phyloP scores from a whole-genome alignment of 2,329 filamentous ascomycete genomes.

The Colletotrichum noveboracense region DNA sequence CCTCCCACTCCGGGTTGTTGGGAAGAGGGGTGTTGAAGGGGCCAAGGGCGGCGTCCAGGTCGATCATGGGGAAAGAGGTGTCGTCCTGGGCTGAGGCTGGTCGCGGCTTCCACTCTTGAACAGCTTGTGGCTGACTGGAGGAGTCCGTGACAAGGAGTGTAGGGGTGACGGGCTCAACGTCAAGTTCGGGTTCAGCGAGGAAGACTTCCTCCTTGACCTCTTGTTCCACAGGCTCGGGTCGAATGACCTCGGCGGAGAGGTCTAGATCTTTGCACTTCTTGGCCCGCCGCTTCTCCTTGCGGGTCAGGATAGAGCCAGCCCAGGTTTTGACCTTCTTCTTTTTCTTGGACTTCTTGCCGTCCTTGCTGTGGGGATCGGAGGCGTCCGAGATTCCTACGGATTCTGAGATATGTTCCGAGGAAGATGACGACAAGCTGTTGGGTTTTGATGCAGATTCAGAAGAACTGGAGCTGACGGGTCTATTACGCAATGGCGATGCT shows the following conservation, averaged over 20 bases:
- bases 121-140: conserved; percentile 30
- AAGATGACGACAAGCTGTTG: conserved; percentile 26
- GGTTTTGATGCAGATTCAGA: conserved; percentile 39
- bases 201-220: conserved; percentile 28
- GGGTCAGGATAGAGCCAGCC: conserved; percentile 71
- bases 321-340: conserved; percentile 80
- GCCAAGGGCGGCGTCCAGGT: conserved; percentile 90
- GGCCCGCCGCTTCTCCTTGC: conserved; percentile 60
- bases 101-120: conserved; percentile 41
- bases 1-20: conserved; percentile 69
- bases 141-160: conserved; percentile 48
- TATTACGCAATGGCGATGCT: conserved; percentile 50
- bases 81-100: conserved; percentile 50
- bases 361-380: conserved; percentile 34
- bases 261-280: conserved; percentile 30
- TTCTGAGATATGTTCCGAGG: conserved; percentile 42
- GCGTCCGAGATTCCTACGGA: conserved; percentile 19
- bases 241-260: neutral
- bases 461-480: conserved; percentile 53
- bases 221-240: neutral
- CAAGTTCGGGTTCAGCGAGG: conserved; percentile 28
- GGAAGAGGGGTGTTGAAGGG: conserved; percentile 84
- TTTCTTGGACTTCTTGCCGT: conserved; percentile 49
- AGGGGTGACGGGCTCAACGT: conserved; percentile 37
- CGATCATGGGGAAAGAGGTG: conserved; percentile 79